Base-by-base conservation (phyloP, 345 rosid species). In the Melastoma malabathricum region DNA sequence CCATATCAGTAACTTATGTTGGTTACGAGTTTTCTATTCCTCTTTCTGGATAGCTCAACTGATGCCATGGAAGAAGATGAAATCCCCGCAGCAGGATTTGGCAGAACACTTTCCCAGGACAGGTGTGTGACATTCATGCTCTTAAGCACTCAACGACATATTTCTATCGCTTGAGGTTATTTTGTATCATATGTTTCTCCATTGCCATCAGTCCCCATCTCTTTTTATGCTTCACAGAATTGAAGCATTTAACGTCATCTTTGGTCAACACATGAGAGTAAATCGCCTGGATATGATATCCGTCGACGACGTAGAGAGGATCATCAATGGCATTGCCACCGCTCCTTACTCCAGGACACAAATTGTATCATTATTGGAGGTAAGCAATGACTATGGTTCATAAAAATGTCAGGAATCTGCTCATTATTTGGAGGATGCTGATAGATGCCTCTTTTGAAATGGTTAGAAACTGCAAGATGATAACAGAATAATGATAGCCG, bases 21-120 rank as follows among this genome's bases (percentile, higher is more conserved):
- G 46, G 50, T 43, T 20, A 19, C 31, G 61, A 54, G 55, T 25
- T 34, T 41, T 9, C 3, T 22, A 9, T n/a, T 31, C 20, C 6
- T 63, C 57, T 55, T 54, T 46, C 44, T 50, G 56, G 47, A 31
- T 46, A 65, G 52, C 57, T 51, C 76, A 4, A 62, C 63, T 45
- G 82, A 75, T 34, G 73, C 92, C 59, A 92, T 92, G 98, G 97
- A 87, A 17, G 80, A 82, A 44, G 98, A 92, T 49, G 89, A 76
- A 25, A 57, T 71, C 66, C 78, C 89, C 5, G 56, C 67, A 3
- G 81, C 57, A 47, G 77, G 75, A 56, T 62, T 73, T 44, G 66
- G 65, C 55, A 58, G 74, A 5, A 64, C 58, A 18, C 57, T 79
- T 47, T 65, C 90, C 52, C 67, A 70, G 46, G 86, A 84, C 67